Evolutionary conservation across 495 filamentous ascomycete species (phyloP), one percentile per base, ranked within the genome.

Genomic region (Hypoxylon subgilvum): DNA sequence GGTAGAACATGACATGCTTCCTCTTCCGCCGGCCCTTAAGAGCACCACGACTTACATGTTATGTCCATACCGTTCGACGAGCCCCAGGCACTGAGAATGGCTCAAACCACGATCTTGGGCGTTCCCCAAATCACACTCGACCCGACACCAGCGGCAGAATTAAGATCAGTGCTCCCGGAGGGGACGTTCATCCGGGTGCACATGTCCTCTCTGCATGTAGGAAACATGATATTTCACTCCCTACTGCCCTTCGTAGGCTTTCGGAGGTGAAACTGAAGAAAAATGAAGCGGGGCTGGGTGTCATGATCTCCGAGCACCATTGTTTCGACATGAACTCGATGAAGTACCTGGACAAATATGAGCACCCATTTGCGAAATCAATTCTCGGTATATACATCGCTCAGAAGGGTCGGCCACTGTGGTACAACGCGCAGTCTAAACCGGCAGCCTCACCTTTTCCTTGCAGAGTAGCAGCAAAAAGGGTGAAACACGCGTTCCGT

Each of bases 401-500:
- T 21, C 66, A 57, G 43, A 66, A 51, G 38, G 41, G 68, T n/a
- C 42, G 66, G 55, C 65, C 73, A 46, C 61, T 88, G 5, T 88
- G 84, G 85, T 78, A 76, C 72, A 66, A 71, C 0, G 47, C 66
- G 6, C 34, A 18, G 36, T 52, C 27, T 42, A 54, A 23, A 21
- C 66, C 49, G 5, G 77, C 39, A 13, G 69, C 52, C 21, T 79
- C 74, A 19, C 69, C 74, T 12, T 79, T 84, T 34, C 79, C 90
- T 12, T 78, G 84, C 32, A 78, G 69, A 3, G 81, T 73, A 76
- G 71, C 73, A 6, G 67, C 65, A 21, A 78, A 79, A 63, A 78
- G 80, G 69, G 32, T 84, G 7, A 69, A 75, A 25, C 63, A 71
- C 14, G 86, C 86, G 0, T 74, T 92, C 30, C 57, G 55, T 42